phyloP scores from a whole-genome alignment of 140 eudicot genomes.

The Bidens hawaiensis region DNA sequence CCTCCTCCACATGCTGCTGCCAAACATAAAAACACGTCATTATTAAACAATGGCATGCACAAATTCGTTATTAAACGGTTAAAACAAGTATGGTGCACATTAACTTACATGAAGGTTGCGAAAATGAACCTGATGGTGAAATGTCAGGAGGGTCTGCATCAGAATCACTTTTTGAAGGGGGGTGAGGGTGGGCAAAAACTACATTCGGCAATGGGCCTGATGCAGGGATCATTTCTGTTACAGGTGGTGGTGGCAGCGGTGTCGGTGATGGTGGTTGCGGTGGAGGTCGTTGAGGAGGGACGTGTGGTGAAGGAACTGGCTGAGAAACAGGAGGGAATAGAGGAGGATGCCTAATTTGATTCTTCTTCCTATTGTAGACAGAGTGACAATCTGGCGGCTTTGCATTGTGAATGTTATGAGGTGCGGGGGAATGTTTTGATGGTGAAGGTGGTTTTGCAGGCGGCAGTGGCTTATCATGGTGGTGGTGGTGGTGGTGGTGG shows the following conservation, averaged over 20 bases:
- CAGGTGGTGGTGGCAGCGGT: constrained; percentile 11
- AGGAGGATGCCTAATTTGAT: constrained; percentile 37
- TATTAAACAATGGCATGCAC: not conserved
- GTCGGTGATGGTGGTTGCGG: constrained; percentile 1
- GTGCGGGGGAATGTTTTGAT: constrained; percentile 42
- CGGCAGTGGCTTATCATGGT: constrained; percentile 33
- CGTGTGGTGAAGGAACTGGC: constrained; percentile 38
- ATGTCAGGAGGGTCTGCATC: constrained; percentile 57
- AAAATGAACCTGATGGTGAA: constrained; percentile 40
- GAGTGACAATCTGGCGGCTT: constrained; percentile 53
- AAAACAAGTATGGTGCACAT: not conserved
- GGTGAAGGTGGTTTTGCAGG: constrained; percentile 73
- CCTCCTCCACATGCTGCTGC: constrained; percentile 60
- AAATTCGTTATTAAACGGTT: not conserved
- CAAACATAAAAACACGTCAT: constrained; percentile 9
- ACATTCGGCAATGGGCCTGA: constrained; percentile 76
- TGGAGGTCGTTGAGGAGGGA: constrained; percentile 19
- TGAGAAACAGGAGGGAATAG: constrained; percentile 41
- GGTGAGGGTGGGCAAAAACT: constrained; percentile 45
- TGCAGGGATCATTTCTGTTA: constrained; percentile 33
- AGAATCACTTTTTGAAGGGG: constrained; percentile 51
- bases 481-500: constrained; percentile 52
- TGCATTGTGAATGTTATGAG: constrained; percentile 34
- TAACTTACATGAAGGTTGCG: constrained; percentile 75
- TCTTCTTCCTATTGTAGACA: constrained; percentile 31